phyloP scores from a whole-genome alignment of 225 moss, liverwort and hornwort species.

The Lunularia cruciata region DNA sequence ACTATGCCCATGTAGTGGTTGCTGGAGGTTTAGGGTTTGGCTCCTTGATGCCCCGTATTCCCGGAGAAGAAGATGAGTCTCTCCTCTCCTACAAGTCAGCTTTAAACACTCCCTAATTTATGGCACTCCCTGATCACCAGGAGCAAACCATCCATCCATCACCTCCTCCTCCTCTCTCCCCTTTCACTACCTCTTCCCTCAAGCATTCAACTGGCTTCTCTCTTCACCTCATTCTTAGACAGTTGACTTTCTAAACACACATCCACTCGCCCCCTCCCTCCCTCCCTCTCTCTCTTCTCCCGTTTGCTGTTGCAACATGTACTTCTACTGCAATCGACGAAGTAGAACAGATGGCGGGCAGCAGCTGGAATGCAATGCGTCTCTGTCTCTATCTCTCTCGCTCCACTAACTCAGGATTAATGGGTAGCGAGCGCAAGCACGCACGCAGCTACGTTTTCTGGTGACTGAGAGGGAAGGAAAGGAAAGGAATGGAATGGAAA shows the following conservation, averaged over 20 bases:
- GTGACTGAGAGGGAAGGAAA: too few relatives aligned
- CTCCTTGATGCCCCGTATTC: not conserved
- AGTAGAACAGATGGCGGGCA: not conserved
- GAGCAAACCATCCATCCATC: not conserved
- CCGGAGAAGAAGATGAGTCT: not conserved
- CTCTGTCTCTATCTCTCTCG: not conserved
- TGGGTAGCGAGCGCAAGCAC: too few relatives aligned
- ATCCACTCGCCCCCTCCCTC: not conserved
- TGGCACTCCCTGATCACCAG: conserved; percentile 3
- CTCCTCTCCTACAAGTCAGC: not conserved
- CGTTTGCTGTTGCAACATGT: not conserved
- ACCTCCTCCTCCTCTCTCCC: not conserved
- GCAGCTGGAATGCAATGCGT: not conserved
- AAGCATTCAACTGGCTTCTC: not conserved
- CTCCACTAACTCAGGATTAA: too few relatives aligned
- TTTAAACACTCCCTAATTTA: conserved; percentile 10
- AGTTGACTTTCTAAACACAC: conserved; percentile 2
- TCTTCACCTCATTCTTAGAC: conserved; percentile 6
- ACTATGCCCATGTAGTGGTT: conserved; percentile 1
- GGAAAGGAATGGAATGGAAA: too few relatives aligned
- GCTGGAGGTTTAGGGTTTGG: conserved; percentile 22
- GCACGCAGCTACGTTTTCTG: too few relatives aligned
- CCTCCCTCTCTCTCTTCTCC: not conserved
- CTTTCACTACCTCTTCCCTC: too few relatives aligned
- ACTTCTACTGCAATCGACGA: not conserved